A percentile compares a stretch with the other conserved stretches of the same genome.
Evolutionary conservation across 257 asterid species (phyloP).

Genomic region (Perilla frutescens): DNA sequence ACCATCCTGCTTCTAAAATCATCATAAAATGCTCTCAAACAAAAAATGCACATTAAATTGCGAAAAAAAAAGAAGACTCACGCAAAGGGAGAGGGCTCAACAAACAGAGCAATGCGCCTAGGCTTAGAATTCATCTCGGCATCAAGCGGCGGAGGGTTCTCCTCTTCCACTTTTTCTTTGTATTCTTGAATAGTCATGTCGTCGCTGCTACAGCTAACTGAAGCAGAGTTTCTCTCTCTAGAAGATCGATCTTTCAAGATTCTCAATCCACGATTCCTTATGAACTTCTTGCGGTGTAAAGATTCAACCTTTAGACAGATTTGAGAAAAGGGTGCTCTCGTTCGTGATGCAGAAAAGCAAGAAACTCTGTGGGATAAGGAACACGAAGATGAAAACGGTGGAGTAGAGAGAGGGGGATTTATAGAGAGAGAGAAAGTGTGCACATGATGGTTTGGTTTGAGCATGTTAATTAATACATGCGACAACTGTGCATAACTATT

Average conservation of each 20-base stretch:
- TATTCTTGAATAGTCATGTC: slow-evolving; percentile 57
- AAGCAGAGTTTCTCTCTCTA: slow-evolving; percentile 44
- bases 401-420: slow-evolving; percentile 52
- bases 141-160: slow-evolving; percentile 68
- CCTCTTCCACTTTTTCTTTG: slow-evolving; percentile 55
- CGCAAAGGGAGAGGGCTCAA: slow-evolving; percentile 99
- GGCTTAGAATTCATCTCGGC: slow-evolving; percentile 68
- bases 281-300: slow-evolving; percentile 24
- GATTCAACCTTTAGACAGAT: slow-evolving; percentile 43
- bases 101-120: slow-evolving; percentile 92
- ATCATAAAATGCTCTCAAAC: slow-evolving; percentile 11
- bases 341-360: slow-evolving; percentile 42
- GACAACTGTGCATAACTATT: slow-evolving; percentile 1
- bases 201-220: slow-evolving; percentile 40
- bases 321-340: slow-evolving; percentile 44
- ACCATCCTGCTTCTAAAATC: slow-evolving; percentile 17
- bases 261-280: slow-evolving; percentile 33
- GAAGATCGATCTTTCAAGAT: slow-evolving; percentile 32
- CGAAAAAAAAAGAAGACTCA: slow-evolving; percentile 49
- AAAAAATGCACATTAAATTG: background rate
- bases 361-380: slow-evolving; percentile 15
- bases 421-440: slow-evolving; percentile 55
- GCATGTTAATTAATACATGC: slow-evolving; percentile 31
- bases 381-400: slow-evolving; percentile 41
- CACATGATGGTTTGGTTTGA: slow-evolving; percentile 43